Evolutionary conservation across 352 stramenopile species (phyloP).

Genomic region (Phytopythium delawarense): DNA sequence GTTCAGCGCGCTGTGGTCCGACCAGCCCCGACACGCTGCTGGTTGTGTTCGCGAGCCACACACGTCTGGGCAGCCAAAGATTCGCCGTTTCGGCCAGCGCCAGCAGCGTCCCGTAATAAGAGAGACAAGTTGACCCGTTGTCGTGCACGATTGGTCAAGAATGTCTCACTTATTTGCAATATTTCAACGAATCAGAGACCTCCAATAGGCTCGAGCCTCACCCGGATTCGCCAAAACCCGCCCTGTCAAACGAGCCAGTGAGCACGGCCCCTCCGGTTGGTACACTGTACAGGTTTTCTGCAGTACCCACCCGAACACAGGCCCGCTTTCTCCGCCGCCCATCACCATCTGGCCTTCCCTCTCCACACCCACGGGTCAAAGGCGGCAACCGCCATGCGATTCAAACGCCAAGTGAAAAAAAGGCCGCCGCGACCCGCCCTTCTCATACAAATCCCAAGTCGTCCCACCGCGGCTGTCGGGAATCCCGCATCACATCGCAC

Average conservation of each 20-base stretch:
- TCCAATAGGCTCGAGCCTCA: not conserved
- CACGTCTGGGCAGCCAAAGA: no score
- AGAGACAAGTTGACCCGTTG: not conserved
- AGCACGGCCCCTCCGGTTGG: not conserved
- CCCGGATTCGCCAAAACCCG: not conserved
- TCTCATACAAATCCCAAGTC: constrained; percentile 7
- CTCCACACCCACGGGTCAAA: not conserved
- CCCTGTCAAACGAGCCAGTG: constrained; percentile 4
- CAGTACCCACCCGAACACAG: constrained; percentile 2
- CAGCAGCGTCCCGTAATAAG: not conserved
- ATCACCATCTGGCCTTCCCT: constrained; percentile 1
- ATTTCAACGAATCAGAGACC: constrained; percentile 1
- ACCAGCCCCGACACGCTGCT: no score
- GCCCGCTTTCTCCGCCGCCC: not conserved
- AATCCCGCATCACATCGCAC: not conserved
- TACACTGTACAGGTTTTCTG: not conserved
- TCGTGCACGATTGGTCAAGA: constrained; percentile 6
- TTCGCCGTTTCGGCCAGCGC: not conserved
- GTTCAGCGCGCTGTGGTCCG: no score
- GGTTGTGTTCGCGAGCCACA: no score
- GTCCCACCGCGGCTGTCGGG: not conserved
- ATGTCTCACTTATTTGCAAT: not conserved
- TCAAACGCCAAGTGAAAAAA: constrained; percentile 4
- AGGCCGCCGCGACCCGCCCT: not conserved
- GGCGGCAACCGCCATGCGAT: constrained; percentile 1